Base-by-base conservation (phyloP, 2,329 filamentous ascomycete genomes). In the Monosporascus sp. region DNA sequence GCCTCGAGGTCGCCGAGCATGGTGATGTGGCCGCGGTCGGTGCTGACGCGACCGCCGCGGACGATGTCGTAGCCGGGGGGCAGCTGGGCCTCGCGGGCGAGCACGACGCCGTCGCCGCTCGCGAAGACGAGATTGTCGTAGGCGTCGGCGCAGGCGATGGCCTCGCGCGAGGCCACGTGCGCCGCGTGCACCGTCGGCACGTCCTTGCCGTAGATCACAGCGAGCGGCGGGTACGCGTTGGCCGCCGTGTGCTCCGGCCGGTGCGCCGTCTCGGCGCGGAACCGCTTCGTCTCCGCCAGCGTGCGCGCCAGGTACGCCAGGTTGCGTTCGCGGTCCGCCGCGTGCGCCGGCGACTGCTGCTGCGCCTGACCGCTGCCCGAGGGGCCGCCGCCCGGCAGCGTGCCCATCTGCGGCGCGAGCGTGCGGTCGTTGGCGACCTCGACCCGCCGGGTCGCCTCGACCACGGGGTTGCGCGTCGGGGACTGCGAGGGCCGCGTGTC, bases 81-180 rank as follows among this genome's bases (percentile, higher is more conserved):
- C 44, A 95, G 71, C 89, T 95, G 93, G 0, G 91, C 88, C 56
- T 93, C 89, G 49, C 83, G 83, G 0, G 92, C 89, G 7, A 97
- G 78, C 51, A 93, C 90, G 0, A 97, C 92, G 0, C 92, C 93
- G 66, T 97, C 92, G 2, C 92, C 91, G 22, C 86, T 87, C 1
- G 88, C 87, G 72, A 97, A 97, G 0, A 90, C 82, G 2, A 97
- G 77, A 61, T 95, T 87, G 59, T 96, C 90, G 67, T 96, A 97
- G 1, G 84, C 86, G 68, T 95, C 90, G 0, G 83, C 75, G 56
- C 84, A 83, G 49, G 84, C 81, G 60, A 97, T 96, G 0, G 80
- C 85, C 51, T 93, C 90, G 3, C 80, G 77, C 2, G 83, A 83
- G 15, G 80, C 74, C 0, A 97, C 90, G 45, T 86, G 85, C 0